Conservation (phyloP, 2,329 filamentous ascomycete species). For the Cercospora berteroae region DNA sequence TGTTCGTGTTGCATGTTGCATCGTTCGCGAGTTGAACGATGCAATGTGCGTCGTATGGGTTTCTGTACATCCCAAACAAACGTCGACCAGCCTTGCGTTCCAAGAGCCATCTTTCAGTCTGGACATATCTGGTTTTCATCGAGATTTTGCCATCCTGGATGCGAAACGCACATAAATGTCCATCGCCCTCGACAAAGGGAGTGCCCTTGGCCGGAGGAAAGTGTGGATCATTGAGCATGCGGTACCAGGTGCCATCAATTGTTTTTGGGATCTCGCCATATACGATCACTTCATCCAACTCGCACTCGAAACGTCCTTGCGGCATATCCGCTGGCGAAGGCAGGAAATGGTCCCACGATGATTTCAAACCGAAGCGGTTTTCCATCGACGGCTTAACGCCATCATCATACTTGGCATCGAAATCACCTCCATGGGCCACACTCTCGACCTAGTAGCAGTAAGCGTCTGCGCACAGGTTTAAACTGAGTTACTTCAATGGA, state of each 20-base stretch:
- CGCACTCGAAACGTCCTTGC: neutral
- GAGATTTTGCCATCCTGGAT: neutral
- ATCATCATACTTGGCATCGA: neutral
- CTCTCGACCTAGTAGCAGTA: neutral
- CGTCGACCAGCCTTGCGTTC: neutral
- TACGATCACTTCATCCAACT: neutral
- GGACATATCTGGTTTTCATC: neutral
- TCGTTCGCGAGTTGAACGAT: neutral
- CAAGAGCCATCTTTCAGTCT: neutral
- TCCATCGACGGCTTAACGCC: neutral
- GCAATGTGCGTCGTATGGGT: neutral
- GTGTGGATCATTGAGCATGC: neutral
- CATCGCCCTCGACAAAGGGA: neutral
- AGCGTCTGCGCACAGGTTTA: neutral
- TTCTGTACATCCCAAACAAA: neutral
- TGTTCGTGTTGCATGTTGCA: neutral
- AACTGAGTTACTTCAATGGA: neutral
- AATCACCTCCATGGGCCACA: neutral
- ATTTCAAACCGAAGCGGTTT: neutral
- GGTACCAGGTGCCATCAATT: neutral
- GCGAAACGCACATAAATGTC: neutral
- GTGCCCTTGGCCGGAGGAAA: neutral
- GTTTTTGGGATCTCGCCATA: neutral
- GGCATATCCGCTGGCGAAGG: neutral
- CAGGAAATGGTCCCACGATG: neutral